Conservation (phyloP, 495 filamentous ascomycete species). For the Penicillium goetzii region DNA sequence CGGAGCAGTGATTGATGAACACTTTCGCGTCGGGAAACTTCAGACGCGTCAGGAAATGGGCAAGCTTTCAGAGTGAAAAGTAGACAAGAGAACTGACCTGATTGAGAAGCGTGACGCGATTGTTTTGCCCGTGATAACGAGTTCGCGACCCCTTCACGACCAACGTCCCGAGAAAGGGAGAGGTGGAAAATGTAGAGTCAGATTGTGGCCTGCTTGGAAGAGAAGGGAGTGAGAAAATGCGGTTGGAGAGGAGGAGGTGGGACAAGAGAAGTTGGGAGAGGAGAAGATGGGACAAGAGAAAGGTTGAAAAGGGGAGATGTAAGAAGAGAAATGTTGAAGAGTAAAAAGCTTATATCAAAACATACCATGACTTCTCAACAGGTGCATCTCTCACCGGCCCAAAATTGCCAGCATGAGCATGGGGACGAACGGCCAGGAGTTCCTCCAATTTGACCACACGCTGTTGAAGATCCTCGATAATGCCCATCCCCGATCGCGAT, state of each 20-base stretch:
- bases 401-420: constrained; percentile 5
- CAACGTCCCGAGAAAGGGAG: constrained; percentile 23
- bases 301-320: too few species aligned
- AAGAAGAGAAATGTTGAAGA: not conserved
- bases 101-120: constrained; percentile 28
- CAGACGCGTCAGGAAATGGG: constrained; percentile 1
- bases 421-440: constrained; percentile 17
- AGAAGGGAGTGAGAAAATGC: not conserved
- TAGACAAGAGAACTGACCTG: constrained; percentile 18
- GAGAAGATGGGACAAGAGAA: too few species aligned
- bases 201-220: constrained; percentile 8
- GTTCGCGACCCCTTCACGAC: constrained; percentile 33
- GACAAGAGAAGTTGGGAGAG: not conserved
- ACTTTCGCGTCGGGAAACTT: constrained; percentile 32
- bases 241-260: not conserved
- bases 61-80: not conserved
- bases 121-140: constrained; percentile 34
- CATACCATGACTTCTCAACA: constrained; percentile 20
- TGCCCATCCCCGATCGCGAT: constrained; percentile 16
- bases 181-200: not conserved
- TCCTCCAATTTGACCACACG: constrained; percentile 29
- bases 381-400: constrained; percentile 10
- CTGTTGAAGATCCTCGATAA: constrained; percentile 35
- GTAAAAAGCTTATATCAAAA: too few species aligned
- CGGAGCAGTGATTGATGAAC: constrained; percentile 30